Percentiles rank a stretch among this genome's conserved stretches.
Evolutionary conservation across 495 filamentous ascomycete genomes (phyloP).

Genomic region (Thermochaetoides thermophila): DNA sequence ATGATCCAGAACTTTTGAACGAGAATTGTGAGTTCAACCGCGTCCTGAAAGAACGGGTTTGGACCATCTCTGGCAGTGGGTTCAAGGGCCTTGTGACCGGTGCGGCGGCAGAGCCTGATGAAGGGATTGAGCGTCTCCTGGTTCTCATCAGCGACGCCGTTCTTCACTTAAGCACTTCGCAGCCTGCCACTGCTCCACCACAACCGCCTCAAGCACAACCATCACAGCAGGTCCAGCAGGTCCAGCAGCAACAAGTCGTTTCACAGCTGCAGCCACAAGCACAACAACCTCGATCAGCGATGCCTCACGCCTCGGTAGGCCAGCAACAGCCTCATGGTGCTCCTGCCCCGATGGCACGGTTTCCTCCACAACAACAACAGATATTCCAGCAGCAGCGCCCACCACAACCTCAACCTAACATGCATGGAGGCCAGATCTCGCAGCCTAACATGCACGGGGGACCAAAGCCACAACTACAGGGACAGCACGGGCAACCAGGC

Average conservation of each 20-base stretch:
- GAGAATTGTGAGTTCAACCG: conserved; percentile 28
- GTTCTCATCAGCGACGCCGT: conserved; percentile 14
- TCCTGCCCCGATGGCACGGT: background rate
- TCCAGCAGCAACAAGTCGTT: background rate
- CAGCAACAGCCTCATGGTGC: background rate
- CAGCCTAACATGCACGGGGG: too few species aligned
- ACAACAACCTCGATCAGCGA: too few species aligned
- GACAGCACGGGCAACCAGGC: too few species aligned
- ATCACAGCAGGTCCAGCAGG: background rate
- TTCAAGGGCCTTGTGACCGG: conserved; percentile 21
- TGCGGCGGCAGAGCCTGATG: conserved; percentile 18
- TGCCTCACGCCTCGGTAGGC: too few species aligned
- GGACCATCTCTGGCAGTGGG: conserved; percentile 15
- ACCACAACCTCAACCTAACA: background rate
- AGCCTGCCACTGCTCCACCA: background rate
- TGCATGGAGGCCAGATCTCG: too few species aligned
- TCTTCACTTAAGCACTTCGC: conserved; percentile 11
- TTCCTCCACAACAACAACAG: background rate
- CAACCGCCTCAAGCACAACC: background rate
- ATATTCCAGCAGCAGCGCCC: background rate
- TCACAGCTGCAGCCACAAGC: too few species aligned
- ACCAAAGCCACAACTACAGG: too few species aligned
- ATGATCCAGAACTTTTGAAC: conserved; percentile 3
- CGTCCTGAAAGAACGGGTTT: conserved; percentile 21
- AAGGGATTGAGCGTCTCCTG: conserved; percentile 20